Evolutionary conservation across 140 eudicot genomes (phyloP).

Genomic region (Anethum foeniculum): DNA sequence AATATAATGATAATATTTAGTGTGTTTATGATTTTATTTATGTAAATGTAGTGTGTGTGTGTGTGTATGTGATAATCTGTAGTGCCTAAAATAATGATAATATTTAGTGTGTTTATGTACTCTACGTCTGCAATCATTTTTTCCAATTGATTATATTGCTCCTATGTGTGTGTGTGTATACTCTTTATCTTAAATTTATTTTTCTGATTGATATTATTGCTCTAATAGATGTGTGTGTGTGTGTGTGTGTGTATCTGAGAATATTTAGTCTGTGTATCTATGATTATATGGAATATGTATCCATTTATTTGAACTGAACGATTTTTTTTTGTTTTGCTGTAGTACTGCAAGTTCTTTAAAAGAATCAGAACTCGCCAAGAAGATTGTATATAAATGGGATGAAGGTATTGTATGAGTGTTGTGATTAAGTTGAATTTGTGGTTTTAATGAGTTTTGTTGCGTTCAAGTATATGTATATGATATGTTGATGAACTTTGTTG

Average conservation of each 20-base stretch:
- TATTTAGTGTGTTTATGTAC: too few species aligned
- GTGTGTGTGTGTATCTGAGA: too few species aligned
- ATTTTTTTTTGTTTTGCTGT: constrained; percentile 7
- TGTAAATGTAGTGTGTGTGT: too few species aligned
- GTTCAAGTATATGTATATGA: background rate
- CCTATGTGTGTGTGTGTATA: too few species aligned
- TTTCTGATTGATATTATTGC: background rate
- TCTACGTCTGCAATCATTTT: too few species aligned
- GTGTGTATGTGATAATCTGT: too few species aligned
- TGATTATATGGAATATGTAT: background rate
- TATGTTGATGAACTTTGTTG: background rate
- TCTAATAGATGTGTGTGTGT: background rate
- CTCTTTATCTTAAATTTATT: background rate
- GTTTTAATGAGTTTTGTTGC: constrained; percentile 11
- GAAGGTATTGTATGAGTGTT: constrained; percentile 43
- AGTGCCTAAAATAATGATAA: too few species aligned
- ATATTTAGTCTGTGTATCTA: background rate
- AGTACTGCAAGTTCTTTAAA: constrained; percentile 49
- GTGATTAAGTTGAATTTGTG: background rate
- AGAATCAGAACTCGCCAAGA: constrained; percentile 73
- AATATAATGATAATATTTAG: too few species aligned
- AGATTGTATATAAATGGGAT: constrained; percentile 71
- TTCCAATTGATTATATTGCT: too few species aligned
- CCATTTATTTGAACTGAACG: background rate
- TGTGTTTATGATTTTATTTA: too few species aligned